A percentile compares a stretch with the other conserved stretches of the same genome.
phyloP scores from a whole-genome alignment of 805 yeast genomes.

The Pichia insulana region DNA sequence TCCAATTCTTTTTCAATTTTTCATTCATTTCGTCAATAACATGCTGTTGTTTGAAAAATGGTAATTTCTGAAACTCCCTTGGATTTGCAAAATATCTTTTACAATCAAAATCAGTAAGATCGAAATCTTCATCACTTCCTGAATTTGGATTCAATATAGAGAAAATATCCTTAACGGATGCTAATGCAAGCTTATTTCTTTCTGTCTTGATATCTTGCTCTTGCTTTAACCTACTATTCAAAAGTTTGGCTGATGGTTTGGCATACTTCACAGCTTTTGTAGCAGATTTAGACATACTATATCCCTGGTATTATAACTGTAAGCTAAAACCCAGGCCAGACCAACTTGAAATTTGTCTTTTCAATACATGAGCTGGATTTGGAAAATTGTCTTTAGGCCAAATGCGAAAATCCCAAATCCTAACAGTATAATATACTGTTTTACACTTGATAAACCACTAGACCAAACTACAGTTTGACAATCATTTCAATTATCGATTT shows the following conservation, averaged over 20 bases:
- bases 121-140: constrained; percentile 26
- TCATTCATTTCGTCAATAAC: constrained; percentile 41
- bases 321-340: too few species aligned
- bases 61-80: constrained; percentile 23
- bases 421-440: too few species aligned
- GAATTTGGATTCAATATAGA: constrained; percentile 24
- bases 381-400: too few species aligned
- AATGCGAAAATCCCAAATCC: too few species aligned
- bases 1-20: constrained; percentile 47
- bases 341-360: too few species aligned
- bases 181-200: constrained; percentile 29
- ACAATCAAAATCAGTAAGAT: constrained; percentile 26
- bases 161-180: constrained; percentile 34
- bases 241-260: constrained; percentile 19
- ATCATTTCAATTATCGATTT: not conserved
- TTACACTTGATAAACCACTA: too few species aligned
- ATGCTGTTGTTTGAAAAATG: constrained; percentile 48
- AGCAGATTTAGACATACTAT: constrained; percentile 2
- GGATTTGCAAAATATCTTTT: constrained; percentile 27
- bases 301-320: not conserved
- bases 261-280: constrained; percentile 7
- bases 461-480: too few species aligned
- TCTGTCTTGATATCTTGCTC: constrained; percentile 24
- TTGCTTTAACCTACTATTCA: constrained; percentile 17
- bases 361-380: too few species aligned